Conservation (phyloP, 768 basidiomycete genomes). For the Mycena amicta region DNA sequence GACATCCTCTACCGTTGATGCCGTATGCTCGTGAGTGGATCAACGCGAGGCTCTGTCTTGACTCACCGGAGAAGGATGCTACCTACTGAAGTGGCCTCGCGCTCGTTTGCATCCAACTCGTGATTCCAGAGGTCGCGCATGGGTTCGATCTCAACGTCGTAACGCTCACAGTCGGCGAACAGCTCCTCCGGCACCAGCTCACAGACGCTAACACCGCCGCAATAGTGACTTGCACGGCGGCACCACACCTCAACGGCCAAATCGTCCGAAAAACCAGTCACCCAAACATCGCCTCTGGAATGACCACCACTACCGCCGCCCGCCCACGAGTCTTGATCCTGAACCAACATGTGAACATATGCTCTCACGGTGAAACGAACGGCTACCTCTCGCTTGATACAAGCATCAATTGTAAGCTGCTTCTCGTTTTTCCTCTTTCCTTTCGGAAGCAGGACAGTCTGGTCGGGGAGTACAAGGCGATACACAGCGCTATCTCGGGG, state of each 20-base stretch:
- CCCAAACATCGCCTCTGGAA: not conserved
- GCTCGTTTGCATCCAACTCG: slow-evolving; percentile 5
- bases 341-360: no score
- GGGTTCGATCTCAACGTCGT: not conserved
- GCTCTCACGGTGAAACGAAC: not conserved
- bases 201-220: slow-evolving; percentile 8
- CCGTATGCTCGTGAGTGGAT: not conserved
- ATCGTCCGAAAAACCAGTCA: not conserved
- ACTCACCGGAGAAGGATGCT: slow-evolving; percentile 3
- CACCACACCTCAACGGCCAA: not conserved
- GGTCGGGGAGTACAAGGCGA: not conserved
- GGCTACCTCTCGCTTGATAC: not conserved
- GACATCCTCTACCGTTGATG: no score
- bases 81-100: not conserved
- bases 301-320: not conserved
- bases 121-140: not conserved
- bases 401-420: no score
- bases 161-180: no score
- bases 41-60: not conserved
- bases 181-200: not conserved
- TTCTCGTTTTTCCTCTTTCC: not conserved
- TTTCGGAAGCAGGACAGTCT: not conserved
- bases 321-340: slow-evolving; percentile 14
- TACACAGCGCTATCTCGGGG: not conserved
- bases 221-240: not conserved